phyloP scores from a whole-genome alignment of 2,329 filamentous ascomycete genomes.

The Fusarium caatingaense region DNA sequence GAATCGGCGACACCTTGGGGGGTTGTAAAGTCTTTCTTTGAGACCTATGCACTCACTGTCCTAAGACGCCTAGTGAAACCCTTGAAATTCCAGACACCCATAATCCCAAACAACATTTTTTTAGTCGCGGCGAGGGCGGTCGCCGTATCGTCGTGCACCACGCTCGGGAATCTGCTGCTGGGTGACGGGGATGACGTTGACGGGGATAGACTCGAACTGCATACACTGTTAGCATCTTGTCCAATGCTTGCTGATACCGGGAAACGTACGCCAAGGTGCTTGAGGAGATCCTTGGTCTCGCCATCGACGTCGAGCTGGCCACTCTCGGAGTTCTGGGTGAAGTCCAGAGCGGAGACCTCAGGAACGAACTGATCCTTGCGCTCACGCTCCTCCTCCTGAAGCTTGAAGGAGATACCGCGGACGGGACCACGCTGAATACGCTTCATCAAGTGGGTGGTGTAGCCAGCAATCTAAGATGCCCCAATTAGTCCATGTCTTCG shows the following conservation, averaged over 20 bases:
- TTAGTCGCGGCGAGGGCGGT: slow-evolving; percentile 63
- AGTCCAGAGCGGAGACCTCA: slow-evolving; percentile 98
- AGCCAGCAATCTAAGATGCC: slow-evolving; percentile 85
- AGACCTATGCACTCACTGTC: slow-evolving; percentile 70
- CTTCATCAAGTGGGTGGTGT: slow-evolving; percentile 99
- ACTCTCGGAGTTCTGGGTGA: slow-evolving; percentile 91
- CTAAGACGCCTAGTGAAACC: slow-evolving; percentile 65
- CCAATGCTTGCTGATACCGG: neutral
- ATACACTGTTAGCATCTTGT: slow-evolving; percentile 45
- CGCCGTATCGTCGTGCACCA: slow-evolving; percentile 78
- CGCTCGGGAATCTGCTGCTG: slow-evolving; percentile 90
- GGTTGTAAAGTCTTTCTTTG: slow-evolving; percentile 68
- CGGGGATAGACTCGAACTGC: slow-evolving; percentile 96
- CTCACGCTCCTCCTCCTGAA: slow-evolving; percentile 99
- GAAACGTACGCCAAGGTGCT: slow-evolving; percentile 94
- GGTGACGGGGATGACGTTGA: slow-evolving; percentile 92
- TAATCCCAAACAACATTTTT: slow-evolving; percentile 50
- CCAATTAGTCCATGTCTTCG: slow-evolving; percentile 35
- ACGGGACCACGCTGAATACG: slow-evolving; percentile 99
- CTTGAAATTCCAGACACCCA: slow-evolving; percentile 59
- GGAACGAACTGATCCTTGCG: slow-evolving; percentile 99
- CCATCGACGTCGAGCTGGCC: slow-evolving; percentile 94
- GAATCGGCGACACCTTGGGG: slow-evolving; percentile 92
- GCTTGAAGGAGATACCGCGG: slow-evolving; percentile 99
- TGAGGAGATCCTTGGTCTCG: slow-evolving; percentile 99